phyloP scores from a whole-genome alignment of 495 filamentous ascomycete genomes.

The Neurospora sp. region DNA sequence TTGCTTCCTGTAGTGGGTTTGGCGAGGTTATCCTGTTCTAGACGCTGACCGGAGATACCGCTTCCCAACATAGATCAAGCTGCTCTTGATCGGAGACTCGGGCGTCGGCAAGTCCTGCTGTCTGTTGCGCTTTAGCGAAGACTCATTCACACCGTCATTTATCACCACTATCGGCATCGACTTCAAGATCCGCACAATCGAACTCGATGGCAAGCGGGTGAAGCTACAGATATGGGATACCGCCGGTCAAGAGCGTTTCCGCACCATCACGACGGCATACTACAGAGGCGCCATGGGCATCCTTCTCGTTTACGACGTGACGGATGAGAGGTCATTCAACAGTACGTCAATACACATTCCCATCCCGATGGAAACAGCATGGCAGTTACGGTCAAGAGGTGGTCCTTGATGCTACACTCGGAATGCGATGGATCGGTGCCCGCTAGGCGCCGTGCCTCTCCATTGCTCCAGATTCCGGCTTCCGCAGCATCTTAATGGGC shows the following conservation, averaged over 20 bases:
- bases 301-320: slow-evolving; percentile 95
- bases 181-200: slow-evolving; percentile 98
- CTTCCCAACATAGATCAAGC: slow-evolving; percentile 66
- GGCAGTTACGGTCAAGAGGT: not conserved
- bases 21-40: not conserved
- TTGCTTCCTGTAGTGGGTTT: not conserved
- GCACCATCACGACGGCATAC: slow-evolving; percentile 97
- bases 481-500: no score
- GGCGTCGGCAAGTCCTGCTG: slow-evolving; percentile 99
- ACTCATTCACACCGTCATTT: slow-evolving; percentile 97
- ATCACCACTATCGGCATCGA: slow-evolving; percentile 99
- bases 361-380: not conserved
- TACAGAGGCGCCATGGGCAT: slow-evolving; percentile 98
- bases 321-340: slow-evolving; percentile 92
- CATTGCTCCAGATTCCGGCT: not conserved
- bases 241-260: slow-evolving; percentile 93
- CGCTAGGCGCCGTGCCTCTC: not conserved
- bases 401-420: not conserved
- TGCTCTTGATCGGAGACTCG: slow-evolving; percentile 95
- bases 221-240: slow-evolving; percentile 99
- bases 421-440: not conserved
- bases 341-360: slow-evolving; percentile 49
- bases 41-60: slow-evolving; percentile 4
- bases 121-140: slow-evolving; percentile 94
- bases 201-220: slow-evolving; percentile 93